phyloP scores from a whole-genome alignment of 768 basidiomycete species.

The Antrodiella citrinella region DNA sequence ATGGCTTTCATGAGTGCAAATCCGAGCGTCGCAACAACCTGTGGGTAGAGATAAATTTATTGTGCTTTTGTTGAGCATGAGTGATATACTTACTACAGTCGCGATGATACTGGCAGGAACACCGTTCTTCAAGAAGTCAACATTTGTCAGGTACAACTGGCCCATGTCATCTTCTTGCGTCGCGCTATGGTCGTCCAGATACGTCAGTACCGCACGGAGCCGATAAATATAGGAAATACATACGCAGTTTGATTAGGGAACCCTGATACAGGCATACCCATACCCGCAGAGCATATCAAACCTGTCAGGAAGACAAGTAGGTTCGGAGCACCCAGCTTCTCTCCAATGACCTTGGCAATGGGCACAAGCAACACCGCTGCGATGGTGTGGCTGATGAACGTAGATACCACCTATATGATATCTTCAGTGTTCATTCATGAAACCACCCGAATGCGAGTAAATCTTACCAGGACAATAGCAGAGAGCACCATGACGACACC shows the following conservation, averaged over 20 bases:
- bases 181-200: slow-evolving; percentile 39
- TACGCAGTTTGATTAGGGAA: slow-evolving; percentile 98
- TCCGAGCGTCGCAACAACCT: slow-evolving; percentile 85
- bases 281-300: slow-evolving; percentile 88
- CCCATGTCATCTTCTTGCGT: slow-evolving; percentile 95
- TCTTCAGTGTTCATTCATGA: background rate
- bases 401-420: slow-evolving; percentile 64
- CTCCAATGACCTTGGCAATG: slow-evolving; percentile 85
- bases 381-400: slow-evolving; percentile 96
- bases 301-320: slow-evolving; percentile 91
- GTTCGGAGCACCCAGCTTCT: slow-evolving; percentile 60
- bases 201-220: slow-evolving; percentile 7
- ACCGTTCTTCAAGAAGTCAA: slow-evolving; percentile 91
- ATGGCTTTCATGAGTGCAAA: slow-evolving; percentile 67
- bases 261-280: slow-evolving; percentile 99
- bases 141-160: slow-evolving; percentile 72
- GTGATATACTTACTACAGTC: slow-evolving; percentile 46
- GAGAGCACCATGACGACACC: slow-evolving; percentile 59
- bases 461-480: slow-evolving; percentile 22
- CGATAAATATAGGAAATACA: slow-evolving; percentile 23
- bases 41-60: background rate
- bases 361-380: slow-evolving; percentile 95
- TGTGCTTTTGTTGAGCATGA: background rate
- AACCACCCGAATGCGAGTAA: background rate
- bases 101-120: slow-evolving; percentile 92